Conservation (phyloP, 441 rosid species). For the Manihot esculenta region DNA sequence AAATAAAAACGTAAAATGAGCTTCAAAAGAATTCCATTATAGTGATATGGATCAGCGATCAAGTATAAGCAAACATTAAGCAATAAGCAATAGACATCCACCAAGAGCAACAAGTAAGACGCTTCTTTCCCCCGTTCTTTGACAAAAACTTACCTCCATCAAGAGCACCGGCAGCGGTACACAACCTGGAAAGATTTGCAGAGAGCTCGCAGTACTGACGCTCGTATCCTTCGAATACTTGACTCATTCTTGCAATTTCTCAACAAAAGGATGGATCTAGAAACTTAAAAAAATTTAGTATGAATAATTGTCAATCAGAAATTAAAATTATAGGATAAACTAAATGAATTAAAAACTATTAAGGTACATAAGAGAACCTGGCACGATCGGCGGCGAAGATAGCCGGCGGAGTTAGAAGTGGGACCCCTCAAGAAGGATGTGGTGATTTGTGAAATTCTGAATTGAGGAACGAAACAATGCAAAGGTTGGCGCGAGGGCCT, state of each 20-base stretch:
- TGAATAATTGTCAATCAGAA: background rate
- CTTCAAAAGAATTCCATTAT: background rate
- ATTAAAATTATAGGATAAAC: background rate
- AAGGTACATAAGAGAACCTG: background rate
- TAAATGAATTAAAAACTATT: background rate
- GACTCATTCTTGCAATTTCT: conserved; percentile 51
- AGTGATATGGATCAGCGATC: background rate
- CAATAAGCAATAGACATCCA: no score
- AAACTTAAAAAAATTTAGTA: background rate
- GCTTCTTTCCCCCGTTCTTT: background rate
- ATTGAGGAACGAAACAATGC: no score
- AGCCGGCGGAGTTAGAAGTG: conserved; percentile 15
- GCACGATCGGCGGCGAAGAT: conserved; percentile 5
- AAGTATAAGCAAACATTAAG: background rate
- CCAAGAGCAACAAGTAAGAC: background rate
- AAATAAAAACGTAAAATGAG: background rate
- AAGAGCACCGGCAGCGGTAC: conserved; percentile 53
- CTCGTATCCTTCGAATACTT: conserved; percentile 81
- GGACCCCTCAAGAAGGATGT: background rate
- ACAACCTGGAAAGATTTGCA: conserved; percentile 65
- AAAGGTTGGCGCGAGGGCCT: no score
- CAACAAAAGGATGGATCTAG: background rate
- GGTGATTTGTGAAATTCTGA: background rate
- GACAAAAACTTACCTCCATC: conserved; percentile 59
- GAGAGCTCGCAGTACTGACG: conserved; percentile 92